Base-by-base conservation (phyloP, 176 grass and related monocot genomes). In the Musa schizocarpa region DNA sequence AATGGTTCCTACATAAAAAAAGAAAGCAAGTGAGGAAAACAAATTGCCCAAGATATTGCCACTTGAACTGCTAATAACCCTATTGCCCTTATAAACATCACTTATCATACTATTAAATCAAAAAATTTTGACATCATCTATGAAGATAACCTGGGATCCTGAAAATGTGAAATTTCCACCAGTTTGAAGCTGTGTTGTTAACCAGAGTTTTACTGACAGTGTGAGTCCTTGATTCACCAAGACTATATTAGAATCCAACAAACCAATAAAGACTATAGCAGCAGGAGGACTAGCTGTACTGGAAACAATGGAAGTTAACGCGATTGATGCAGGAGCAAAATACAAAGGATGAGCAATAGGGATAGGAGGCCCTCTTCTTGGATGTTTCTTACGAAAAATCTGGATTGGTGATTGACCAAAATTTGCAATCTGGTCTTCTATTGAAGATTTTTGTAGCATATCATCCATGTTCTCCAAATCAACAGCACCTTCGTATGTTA, bases 391-490 rank as follows among this genome's bases (percentile, higher is more conserved):
- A 62, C 90, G 86, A 52, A 98, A 98, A 83, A 98, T 89, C 74
- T 98, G 94, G 74, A 93, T 93, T 2, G 94, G 94, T 53, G 94
- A 93, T 74, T 98, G 94, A 53, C 94, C 94, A 82, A 98, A 98
- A 87, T 98, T 98, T 76, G 94, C 94, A 89, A 98, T 98, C 79
- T 98, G 94, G 57, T 98, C 94, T 80, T 98, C 94, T 76, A 98
- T 98, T 80, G 94, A 88, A 75, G 90, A 91, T 76, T 98, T 98
- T 50, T 98, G 94, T 64, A 98, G 78, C 78, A 93, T 82, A 82
- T 98, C 90, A 84, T 98, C 94, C 94, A 98, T 98, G 73, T 98
- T 91, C 82, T 98, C 94, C 84, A 98, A 74, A 87, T 98, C 94
- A 74, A 98, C 90, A 24, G 94, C 94, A 65, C 90, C 90, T 74